These are phyloP conservation scores for Tilletia horrida DNA, from an alignment of 1,284 basidiomycete genomes.

Conservation along the genomic window DNA sequence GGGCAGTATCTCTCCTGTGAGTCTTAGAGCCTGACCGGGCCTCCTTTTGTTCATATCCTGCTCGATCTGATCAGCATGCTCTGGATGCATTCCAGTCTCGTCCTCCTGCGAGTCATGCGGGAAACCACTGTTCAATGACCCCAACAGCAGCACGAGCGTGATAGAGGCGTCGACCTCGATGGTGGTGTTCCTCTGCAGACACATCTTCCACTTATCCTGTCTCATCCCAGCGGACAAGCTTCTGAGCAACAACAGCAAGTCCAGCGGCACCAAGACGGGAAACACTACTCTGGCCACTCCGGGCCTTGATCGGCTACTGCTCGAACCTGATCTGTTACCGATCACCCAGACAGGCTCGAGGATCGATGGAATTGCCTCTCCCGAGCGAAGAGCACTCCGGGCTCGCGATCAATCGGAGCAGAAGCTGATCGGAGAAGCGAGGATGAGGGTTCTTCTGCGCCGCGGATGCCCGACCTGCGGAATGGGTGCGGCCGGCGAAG, in stretches of 20 bases:
- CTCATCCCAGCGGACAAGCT: conserved; percentile 19
- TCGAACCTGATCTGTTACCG: conserved; percentile 16
- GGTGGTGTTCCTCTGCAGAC: conserved; percentile 48
- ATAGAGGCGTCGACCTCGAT: conserved; percentile 22
- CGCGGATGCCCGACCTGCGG: conserved; percentile 13
- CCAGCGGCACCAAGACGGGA: conserved; percentile 2
- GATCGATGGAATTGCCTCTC: conserved; percentile 17
- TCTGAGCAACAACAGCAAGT: neutral
- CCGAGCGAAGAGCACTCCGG: conserved; percentile 7
- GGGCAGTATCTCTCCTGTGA: conserved; percentile 1
- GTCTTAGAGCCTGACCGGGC: neutral
- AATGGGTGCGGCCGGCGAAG: neutral
- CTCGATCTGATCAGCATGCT: neutral
- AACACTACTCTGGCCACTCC: neutral
- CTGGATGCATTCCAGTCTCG: neutral
- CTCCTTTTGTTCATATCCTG: neutral
- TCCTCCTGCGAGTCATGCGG: conserved; percentile 35
- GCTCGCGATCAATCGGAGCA: neutral
- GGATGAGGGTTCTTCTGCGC: conserved; percentile 5
- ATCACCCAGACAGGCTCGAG: conserved; percentile 16
- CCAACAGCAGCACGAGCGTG: conserved; percentile 17
- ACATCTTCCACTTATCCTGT: conserved; percentile 44
- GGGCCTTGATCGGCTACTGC: conserved; percentile 1
- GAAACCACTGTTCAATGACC: conserved; percentile 23
- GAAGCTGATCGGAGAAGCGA: conserved; percentile 8